Base-by-base conservation (phyloP, 306 rosid genomes). In the Astragalus membranaceus region DNA sequence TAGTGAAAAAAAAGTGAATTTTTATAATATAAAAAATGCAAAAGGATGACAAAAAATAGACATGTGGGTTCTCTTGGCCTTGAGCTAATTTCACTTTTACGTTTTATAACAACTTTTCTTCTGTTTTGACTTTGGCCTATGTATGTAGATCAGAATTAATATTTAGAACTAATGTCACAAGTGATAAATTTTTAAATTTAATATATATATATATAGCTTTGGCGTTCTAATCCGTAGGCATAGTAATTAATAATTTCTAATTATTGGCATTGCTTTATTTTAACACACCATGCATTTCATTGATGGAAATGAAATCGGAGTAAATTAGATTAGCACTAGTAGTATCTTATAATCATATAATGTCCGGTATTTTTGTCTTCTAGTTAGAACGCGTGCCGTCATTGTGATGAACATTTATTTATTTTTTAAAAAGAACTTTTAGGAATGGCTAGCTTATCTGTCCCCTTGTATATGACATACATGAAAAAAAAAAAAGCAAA, bases 281-380 rank as follows among this genome's bases (percentile, higher is more conserved):
- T 6, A 57, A 30, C 39, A 30, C 39, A 43, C 41, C 15, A 65
- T 65, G 7, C 66, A 73, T 78, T 82, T 74, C 13, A 70, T 47
- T 47, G 43, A 72, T 54, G 69, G 68, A 67, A 67, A 75, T 47
- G 29, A 43, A 72, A 58, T 71, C 2, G n/a, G 66, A 66, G 52
- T 6, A 20, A 65, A 73, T 62, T 68, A 55, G 73, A 71, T 72
- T 55, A 20, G 23, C 23, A 20, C 23, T 20, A 20, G 23, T 2
- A 64, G 64, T 44, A 61, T 53, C 72, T 37, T 67, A 17, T 60
- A 68, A 57, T 77, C 76, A 54, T 23, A 54, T 23, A 67, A 46
- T 78, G 78, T 78, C 16, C 46, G 68, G 54, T 42, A 17, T 54
- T 82, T 82, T 78, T 59, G 86, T 78, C 75, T n/a, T 15, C 36